Percentiles rank a stretch among this genome's conserved stretches.
Evolutionary conservation across 306 rosid genomes (phyloP).

Genomic region (Cotoneaster glaucophyllus): DNA sequence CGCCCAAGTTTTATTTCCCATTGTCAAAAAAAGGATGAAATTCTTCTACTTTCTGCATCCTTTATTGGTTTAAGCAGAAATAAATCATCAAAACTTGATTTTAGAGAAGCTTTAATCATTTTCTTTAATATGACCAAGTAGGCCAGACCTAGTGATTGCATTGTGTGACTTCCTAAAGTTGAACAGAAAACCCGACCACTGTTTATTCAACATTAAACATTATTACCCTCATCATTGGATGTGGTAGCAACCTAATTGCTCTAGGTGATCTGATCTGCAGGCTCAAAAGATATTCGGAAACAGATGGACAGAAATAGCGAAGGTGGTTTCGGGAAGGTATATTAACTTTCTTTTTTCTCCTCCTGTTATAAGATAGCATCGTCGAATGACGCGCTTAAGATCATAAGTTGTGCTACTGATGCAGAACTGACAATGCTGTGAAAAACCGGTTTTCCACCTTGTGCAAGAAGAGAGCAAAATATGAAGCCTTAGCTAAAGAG

Average conservation of each 20-base stretch:
- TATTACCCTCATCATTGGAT: slow-evolving; percentile 15
- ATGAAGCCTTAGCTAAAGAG: slow-evolving; percentile 88
- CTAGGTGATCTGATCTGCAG: slow-evolving; percentile 41
- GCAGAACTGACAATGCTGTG: slow-evolving; percentile 99
- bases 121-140: neutral
- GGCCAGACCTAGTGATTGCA: neutral
- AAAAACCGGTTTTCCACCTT: slow-evolving; percentile 91
- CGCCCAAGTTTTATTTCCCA: too few relatives aligned
- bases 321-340: slow-evolving; percentile 99
- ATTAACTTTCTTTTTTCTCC: slow-evolving; percentile 8
- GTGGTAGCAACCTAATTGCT: slow-evolving; percentile 20
- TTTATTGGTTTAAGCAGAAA: neutral
- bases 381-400: neutral
- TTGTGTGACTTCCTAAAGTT: slow-evolving; percentile 16
- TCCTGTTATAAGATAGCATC: neutral
- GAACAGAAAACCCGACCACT: neutral
- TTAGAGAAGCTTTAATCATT: neutral
- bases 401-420: neutral
- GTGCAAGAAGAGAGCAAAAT: slow-evolving; percentile 98
- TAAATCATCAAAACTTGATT: neutral
- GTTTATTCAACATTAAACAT: neutral
- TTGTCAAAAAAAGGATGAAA: neutral
- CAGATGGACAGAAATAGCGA: slow-evolving; percentile 99
- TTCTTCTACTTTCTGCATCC: neutral
- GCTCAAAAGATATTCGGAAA: slow-evolving; percentile 96